Evolutionary conservation across 2,329 filamentous ascomycete genomes (phyloP).

Genomic region (Colletotrichum godetiae): DNA sequence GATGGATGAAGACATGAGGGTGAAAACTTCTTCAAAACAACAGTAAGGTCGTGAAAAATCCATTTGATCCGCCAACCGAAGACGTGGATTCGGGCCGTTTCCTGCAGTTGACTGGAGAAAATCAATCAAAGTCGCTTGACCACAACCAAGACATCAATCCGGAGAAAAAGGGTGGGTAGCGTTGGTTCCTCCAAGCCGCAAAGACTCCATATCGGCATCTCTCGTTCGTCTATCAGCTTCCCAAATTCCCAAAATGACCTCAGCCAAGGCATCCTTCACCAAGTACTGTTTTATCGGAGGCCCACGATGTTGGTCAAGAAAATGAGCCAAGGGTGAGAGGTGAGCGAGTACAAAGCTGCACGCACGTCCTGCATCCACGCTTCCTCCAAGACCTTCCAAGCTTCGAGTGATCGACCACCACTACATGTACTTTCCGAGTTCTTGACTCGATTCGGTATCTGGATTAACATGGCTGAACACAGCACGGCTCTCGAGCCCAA

Average conservation of each 20-base stretch:
- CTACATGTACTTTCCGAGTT: neutral
- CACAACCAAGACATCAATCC: slow-evolving; percentile 13
- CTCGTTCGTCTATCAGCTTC: neutral
- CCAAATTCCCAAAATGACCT: slow-evolving; percentile 21
- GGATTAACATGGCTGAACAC: slow-evolving; percentile 1
- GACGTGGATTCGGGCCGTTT: slow-evolving; percentile 1
- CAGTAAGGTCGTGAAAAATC: neutral
- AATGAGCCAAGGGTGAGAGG: neutral
- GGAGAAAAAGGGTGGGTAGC: slow-evolving; percentile 13
- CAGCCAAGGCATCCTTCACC: slow-evolving; percentile 32
- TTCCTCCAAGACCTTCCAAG: neutral
- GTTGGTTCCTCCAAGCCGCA: slow-evolving; percentile 5
- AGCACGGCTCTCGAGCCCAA: neutral
- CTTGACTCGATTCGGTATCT: neutral
- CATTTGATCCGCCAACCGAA: neutral
- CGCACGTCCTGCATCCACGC: neutral
- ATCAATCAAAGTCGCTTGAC: neutral
- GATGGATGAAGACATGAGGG: no score
- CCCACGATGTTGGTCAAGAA: slow-evolving; percentile 11
- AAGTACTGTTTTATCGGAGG: neutral
- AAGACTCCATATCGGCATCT: neutral
- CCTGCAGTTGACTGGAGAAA: neutral
- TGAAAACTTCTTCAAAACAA: neutral
- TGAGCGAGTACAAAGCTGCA: slow-evolving; percentile 30
- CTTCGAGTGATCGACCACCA: neutral